phyloP scores from a whole-genome alignment of 768 basidiomycete species.

The Pleurotus platypus region DNA sequence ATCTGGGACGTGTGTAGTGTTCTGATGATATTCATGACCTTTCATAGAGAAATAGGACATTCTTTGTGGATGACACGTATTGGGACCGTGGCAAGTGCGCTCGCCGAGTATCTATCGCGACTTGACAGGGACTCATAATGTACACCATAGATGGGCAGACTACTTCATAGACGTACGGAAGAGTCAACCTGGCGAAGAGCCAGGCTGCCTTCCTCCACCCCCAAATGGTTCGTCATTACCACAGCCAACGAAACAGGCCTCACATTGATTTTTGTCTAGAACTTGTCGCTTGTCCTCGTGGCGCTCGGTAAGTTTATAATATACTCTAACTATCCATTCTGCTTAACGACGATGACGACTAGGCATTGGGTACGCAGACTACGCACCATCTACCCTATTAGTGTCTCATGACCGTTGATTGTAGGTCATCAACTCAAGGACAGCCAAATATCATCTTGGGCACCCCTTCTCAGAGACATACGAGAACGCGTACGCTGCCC shows the following conservation, averaged over 20 bases:
- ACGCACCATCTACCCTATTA: neutral
- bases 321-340: neutral
- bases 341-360: neutral
- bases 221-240: conserved; percentile 45
- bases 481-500: conserved; percentile 52
- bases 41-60: conserved; percentile 55
- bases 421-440: conserved; percentile 61
- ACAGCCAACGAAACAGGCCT: neutral
- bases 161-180: conserved; percentile 54
- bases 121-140: neutral
- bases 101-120: neutral
- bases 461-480: conserved; percentile 53
- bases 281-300: conserved; percentile 68
- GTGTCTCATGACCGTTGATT: neutral
- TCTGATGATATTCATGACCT: conserved; percentile 6
- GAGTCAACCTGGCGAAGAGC: conserved; percentile 61
- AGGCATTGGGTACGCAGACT: conserved; percentile 59
- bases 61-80: conserved; percentile 65
- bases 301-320: conserved; percentile 46
- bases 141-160: conserved; percentile 53
- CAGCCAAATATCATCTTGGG: conserved; percentile 62
- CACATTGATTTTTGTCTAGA: conserved; percentile 32
- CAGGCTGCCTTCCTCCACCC: conserved; percentile 58
- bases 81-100: conserved; percentile 73
- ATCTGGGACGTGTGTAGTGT: neutral